A percentile compares a stretch with the other conserved stretches of the same genome.
These are phyloP conservation scores for Parascedosporium putredinis DNA, from an alignment of 2,329 filamentous ascomycete genomes.

Conservation along the genomic window DNA sequence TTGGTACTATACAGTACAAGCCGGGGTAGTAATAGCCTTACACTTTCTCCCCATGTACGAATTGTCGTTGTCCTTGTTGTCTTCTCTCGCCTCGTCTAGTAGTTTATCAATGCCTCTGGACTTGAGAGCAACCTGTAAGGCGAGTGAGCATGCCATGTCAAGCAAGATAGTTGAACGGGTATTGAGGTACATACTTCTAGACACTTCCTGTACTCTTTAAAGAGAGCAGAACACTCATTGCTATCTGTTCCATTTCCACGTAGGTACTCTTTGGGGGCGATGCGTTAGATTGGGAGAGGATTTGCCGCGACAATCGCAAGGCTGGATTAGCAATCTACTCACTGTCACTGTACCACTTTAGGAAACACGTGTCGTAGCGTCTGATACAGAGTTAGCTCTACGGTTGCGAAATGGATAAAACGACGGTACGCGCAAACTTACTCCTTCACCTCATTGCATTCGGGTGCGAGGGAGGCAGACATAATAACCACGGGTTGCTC, in stretches of 20 bases:
- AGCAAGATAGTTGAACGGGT: too few relatives aligned
- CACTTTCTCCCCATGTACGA: constrained; percentile 32
- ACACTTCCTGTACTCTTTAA: constrained; percentile 82
- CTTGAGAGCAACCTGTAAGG: constrained; percentile 67
- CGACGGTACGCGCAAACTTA: constrained; percentile 30
- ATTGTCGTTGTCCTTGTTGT: constrained; percentile 75
- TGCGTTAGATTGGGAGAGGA: constrained; percentile 10
- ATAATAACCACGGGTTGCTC: constrained; percentile 41
- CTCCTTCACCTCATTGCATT: constrained; percentile 96
- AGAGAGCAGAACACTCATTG: constrained; percentile 73
- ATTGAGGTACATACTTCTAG: constrained; percentile 51
- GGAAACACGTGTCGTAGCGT: constrained; percentile 91
- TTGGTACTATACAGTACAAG: too few relatives aligned
- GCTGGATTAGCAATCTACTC: too few relatives aligned
- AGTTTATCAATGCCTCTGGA: constrained; percentile 86
- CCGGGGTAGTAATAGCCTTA: constrained; percentile 12
- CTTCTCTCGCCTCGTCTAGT: constrained; percentile 80
- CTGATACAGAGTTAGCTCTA: constrained; percentile 32
- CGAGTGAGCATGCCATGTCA: too few relatives aligned
- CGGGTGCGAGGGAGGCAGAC: constrained; percentile 89
- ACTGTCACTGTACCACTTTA: constrained; percentile 99
- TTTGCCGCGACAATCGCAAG: too few relatives aligned
- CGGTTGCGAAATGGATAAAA: neutral
- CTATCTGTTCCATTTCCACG: constrained; percentile 72
- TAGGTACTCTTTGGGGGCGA: constrained; percentile 60